phyloP scores from a whole-genome alignment of 805 yeast species.

The Candida boidinii region DNA sequence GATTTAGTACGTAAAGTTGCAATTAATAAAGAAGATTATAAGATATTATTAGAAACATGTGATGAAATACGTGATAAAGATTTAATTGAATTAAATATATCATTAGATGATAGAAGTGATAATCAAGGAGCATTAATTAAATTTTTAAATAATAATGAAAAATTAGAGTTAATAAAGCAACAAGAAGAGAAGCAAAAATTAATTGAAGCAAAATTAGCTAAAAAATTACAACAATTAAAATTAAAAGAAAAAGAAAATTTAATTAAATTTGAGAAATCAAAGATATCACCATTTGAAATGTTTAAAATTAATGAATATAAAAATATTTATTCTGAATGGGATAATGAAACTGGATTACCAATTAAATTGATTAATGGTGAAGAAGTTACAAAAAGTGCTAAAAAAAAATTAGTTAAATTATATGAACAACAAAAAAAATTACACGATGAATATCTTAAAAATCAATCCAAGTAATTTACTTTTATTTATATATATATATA shows the following conservation, averaged over 20 bases:
- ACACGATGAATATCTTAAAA: conserved; percentile 51
- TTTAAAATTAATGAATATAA: conserved; percentile 44
- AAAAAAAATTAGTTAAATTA: conserved; percentile 73
- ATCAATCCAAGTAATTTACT: not conserved
- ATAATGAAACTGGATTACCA: conserved; percentile 80
- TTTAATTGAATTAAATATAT: conserved; percentile 65
- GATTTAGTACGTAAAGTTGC: conserved; percentile 74
- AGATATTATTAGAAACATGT: conserved; percentile 54
- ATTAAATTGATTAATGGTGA: conserved; percentile 67
- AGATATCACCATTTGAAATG: conserved; percentile 61
- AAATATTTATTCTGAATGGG: conserved; percentile 60
- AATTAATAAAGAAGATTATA: conserved; percentile 45
- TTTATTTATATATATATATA: too few species aligned
- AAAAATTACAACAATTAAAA: conserved; percentile 46
- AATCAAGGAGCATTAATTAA: conserved; percentile 78
- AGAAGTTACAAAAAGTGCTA: conserved; percentile 76
- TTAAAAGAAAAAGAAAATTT: conserved; percentile 54
- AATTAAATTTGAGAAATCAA: conserved; percentile 67
- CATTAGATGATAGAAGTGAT: conserved; percentile 80
- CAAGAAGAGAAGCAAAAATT: conserved; percentile 50
- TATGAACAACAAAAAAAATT: conserved; percentile 77
- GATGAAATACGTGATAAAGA: conserved; percentile 70
- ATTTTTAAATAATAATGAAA: conserved; percentile 64
- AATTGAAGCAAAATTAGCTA: conserved; percentile 50
- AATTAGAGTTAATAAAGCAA: conserved; percentile 49